phyloP scores from a whole-genome alignment of 2,329 filamentous ascomycete genomes.

The Paracoccidioides brasiliensis region DNA sequence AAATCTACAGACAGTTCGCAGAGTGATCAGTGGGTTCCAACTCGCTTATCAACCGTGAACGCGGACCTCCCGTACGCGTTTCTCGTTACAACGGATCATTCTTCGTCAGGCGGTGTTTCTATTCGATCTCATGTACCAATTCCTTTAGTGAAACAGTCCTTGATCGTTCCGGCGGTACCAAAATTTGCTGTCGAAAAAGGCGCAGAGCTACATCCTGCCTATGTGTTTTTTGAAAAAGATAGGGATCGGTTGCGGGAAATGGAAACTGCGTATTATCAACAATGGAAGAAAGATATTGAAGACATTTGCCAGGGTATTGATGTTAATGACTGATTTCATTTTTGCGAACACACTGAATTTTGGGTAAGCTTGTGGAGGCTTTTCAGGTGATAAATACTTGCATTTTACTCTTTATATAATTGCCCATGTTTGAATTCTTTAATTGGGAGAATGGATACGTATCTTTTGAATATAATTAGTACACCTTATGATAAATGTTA shows the following conservation, averaged over 20 bases:
- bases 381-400: neutral
- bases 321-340: constrained; percentile 6
- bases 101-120: constrained; percentile 2
- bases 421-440: neutral
- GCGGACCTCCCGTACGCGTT: constrained; percentile 7
- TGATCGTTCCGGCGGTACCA: constrained; percentile 8
- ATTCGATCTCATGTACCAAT: constrained; percentile 6
- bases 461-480: neutral
- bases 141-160: constrained; percentile 1
- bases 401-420: neutral
- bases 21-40: constrained; percentile 5
- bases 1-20: neutral
- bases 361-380: neutral
- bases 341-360: neutral
- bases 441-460: neutral
- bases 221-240: constrained; percentile 30
- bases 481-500: neutral
- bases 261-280: constrained; percentile 23
- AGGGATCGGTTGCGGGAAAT: constrained; percentile 22
- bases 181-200: constrained; percentile 3
- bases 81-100: constrained; percentile 3
- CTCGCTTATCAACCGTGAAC: constrained; percentile 1
- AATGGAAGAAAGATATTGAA: constrained; percentile 25
- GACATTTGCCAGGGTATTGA: constrained; percentile 28
- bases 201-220: constrained; percentile 17